A percentile compares a stretch with the other conserved stretches of the same genome.
Conservation (phyloP, 2,329 filamentous ascomycete genomes). For the Fusarium chlamydosporum region DNA sequence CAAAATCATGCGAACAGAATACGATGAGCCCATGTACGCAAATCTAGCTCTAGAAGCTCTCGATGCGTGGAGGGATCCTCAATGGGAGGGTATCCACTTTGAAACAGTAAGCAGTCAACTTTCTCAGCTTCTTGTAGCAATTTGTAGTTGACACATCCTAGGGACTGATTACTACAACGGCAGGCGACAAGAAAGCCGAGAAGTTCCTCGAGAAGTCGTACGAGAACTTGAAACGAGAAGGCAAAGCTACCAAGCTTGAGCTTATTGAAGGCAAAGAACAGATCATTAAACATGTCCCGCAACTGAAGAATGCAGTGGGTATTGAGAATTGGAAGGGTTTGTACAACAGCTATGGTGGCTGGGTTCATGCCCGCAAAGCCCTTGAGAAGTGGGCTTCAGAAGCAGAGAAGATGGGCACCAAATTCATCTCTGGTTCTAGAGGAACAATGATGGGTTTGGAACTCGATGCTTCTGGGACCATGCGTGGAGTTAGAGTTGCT, state of each 20-base stretch:
- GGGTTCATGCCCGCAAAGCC: conserved; percentile 16
- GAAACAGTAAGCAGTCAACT: neutral
- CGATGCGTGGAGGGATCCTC: conserved; percentile 4
- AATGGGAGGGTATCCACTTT: neutral
- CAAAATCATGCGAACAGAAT: conserved; percentile 34
- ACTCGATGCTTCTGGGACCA: neutral
- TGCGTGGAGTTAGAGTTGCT: conserved; percentile 5
- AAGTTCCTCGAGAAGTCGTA: conserved; percentile 4
- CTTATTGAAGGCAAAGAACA: conserved; percentile 2
- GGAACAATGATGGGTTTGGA: neutral
- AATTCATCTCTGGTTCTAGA: neutral
- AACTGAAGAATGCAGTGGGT: neutral
- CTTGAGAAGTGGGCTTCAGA: conserved; percentile 8
- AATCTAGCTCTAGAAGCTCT: conserved; percentile 4
- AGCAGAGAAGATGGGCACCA: neutral
- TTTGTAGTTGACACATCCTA: neutral
- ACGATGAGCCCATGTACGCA: conserved; percentile 15
- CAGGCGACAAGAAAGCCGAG: conserved; percentile 6
- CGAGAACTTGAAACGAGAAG: neutral
- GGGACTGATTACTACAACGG: conserved; percentile 16
- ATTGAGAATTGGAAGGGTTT: conserved; percentile 24
- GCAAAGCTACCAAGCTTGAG: neutral
- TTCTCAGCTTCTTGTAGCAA: neutral
- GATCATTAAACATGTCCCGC: neutral
- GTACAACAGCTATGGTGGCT: conserved; percentile 12